phyloP scores from a whole-genome alignment of 345 rosid genomes.

The Populus ilicifolia region DNA sequence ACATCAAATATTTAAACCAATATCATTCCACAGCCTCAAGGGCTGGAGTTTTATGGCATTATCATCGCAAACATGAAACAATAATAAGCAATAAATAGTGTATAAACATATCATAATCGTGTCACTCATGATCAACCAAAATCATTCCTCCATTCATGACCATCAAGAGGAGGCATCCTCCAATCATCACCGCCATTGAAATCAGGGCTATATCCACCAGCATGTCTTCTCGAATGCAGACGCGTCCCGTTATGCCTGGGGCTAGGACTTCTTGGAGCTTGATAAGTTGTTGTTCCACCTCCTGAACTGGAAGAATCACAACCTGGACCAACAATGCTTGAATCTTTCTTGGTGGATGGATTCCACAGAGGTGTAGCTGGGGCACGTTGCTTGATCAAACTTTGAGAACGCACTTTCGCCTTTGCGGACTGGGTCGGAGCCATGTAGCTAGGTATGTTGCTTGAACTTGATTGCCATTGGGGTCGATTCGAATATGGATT shows the following conservation, averaged over 20 bases:
- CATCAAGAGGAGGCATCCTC: constrained; percentile 33
- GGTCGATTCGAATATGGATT: constrained; percentile 30
- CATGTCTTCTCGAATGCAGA: constrained; percentile 20
- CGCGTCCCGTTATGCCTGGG: constrained; percentile 35
- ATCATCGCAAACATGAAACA: background rate
- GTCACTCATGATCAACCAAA: constrained; percentile 15
- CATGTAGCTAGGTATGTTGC: constrained; percentile 76
- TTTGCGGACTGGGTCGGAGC: constrained; percentile 80
- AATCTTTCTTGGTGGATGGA: constrained; percentile 56
- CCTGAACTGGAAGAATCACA: constrained; percentile 78
- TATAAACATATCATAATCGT: background rate
- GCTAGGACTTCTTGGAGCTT: constrained; percentile 59
- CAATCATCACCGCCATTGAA: constrained; percentile 38
- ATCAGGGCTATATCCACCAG: constrained; percentile 43
- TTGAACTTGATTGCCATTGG: constrained; percentile 34
- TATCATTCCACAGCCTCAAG: background rate
- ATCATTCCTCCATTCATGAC: constrained; percentile 54
- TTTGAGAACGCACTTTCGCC: constrained; percentile 66
- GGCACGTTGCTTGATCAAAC: constrained; percentile 31
- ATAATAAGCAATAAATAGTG: background rate
- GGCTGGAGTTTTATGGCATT: background rate
- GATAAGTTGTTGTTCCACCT: constrained; percentile 40
- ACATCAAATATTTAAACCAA: background rate
- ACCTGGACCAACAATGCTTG: constrained; percentile 30
- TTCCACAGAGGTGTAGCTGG: constrained; percentile 60